Evolutionary conservation across 2,329 filamentous ascomycete species (phyloP).

Genomic region (Colletotrichum scovillei): DNA sequence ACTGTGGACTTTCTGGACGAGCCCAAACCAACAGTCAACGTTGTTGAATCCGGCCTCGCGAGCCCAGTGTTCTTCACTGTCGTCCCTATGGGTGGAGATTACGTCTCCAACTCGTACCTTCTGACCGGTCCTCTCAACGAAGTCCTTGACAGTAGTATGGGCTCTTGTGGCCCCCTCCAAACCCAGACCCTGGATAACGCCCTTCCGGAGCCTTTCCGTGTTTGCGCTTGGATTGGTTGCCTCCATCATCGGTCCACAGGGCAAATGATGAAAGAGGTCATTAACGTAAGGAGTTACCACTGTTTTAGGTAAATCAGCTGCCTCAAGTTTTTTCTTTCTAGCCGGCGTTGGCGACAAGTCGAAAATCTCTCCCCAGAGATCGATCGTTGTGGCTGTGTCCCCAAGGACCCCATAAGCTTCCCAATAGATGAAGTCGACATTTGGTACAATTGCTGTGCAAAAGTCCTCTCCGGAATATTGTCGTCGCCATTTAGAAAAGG

Average conservation of each 20-base stretch:
- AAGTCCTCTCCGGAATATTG: constrained; percentile 68
- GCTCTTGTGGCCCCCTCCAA: too few species aligned
- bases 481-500: constrained; percentile 66
- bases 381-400: constrained; percentile 51
- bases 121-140: neutral
- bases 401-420: constrained; percentile 67
- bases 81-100: constrained; percentile 59
- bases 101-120: constrained; percentile 22
- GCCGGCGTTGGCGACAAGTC: too few species aligned
- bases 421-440: constrained; percentile 73
- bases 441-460: constrained; percentile 66
- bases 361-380: constrained; percentile 69
- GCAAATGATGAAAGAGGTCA: constrained; percentile 72
- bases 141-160: too few species aligned
- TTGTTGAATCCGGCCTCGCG: constrained; percentile 55
- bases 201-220: constrained; percentile 43
- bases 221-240: constrained; percentile 42
- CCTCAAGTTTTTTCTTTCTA: too few species aligned
- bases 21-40: constrained; percentile 74
- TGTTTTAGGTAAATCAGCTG: too few species aligned
- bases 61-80: constrained; percentile 67
- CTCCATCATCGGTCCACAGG: constrained; percentile 65
- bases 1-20: constrained; percentile 70
- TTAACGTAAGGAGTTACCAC: constrained; percentile 78
- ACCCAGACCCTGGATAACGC: constrained; percentile 42